Base-by-base conservation (phyloP, 1,139 yeast species). In the Candida mesenterica region DNA sequence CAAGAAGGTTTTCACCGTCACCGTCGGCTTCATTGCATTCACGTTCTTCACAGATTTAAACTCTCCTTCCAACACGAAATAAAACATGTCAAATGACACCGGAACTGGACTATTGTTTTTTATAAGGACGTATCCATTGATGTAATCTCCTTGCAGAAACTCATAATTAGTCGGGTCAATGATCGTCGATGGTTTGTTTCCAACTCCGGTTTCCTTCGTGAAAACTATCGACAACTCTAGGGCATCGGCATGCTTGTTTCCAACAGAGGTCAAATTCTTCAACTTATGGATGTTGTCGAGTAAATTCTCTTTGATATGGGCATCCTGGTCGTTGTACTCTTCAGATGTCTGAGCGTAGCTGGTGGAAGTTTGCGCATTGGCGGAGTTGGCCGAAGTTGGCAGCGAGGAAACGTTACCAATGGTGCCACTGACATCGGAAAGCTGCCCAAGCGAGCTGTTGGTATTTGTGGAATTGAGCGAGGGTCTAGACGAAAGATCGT, bases 51-150 rank as follows among this genome's bases (percentile, higher is more conserved):
- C 13, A 1, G 16, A 12, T 13, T 25, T 30, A 25, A 34, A 24
- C 17, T 3, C 53, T 1, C 75, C 75, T 47, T 69, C 74, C 33
- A 69, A 64, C 15, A 68, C 49, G 3, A 68, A 55, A 44, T 66
- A 69, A 38, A 68, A 63, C 71, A 67, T 65, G 33, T 65, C 70
- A 45, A 68, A 69, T 2, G 59, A 58, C 16, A 68, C 56, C 1
- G 57, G 53, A 8, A 46, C 38, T 3, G 46, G 39, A 5, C 62
- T 50, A 3, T 42, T 46, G 44, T 66, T 67, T 18, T 48, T 43
- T 8, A 69, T 59, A 7, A 47, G 37, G 4, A 65, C 52, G 41
- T 58, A 64, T 1, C 75, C 75, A 43, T 68, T 62, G 17, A 69
- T 50, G 19, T 45, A 57, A 44, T 68, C 73, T 7, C 75, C 75